phyloP scores from a whole-genome alignment of 495 filamentous ascomycete species.

The Astrothelium macrocarpum region DNA sequence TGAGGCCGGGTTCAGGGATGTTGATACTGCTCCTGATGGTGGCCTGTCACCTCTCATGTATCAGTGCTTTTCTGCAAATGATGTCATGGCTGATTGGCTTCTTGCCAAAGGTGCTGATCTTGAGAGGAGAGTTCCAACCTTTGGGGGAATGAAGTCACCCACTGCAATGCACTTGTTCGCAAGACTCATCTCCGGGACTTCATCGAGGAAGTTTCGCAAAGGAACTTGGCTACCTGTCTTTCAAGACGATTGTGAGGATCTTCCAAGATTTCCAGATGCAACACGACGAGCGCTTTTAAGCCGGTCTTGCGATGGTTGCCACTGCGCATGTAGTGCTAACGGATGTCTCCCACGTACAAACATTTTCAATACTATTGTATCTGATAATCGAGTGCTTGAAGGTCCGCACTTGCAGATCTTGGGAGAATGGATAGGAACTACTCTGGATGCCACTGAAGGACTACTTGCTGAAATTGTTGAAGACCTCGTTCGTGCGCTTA shows the following conservation, averaged over 20 bases:
- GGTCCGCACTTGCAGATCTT: background rate
- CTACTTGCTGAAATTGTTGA: background rate
- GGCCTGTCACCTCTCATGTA: slow-evolving; percentile 1
- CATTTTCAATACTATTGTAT: background rate
- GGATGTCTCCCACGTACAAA: background rate
- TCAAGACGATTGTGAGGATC: background rate
- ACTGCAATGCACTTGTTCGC: slow-evolving; percentile 2
- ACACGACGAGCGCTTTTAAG: background rate
- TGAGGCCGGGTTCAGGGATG: background rate
- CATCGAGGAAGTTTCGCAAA: background rate
- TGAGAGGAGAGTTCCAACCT: background rate
- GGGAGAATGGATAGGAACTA: background rate
- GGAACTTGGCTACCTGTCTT: background rate
- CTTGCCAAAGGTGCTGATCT: background rate
- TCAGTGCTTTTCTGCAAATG: background rate
- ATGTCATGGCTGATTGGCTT: slow-evolving; percentile 1
- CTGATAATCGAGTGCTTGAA: background rate
- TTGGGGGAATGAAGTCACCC: background rate
- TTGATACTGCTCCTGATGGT: slow-evolving; percentile 1
- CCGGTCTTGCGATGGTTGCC: background rate
- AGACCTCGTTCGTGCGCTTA: background rate
- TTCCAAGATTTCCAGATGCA: slow-evolving; percentile 1
- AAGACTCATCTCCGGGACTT: background rate
- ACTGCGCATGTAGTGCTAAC: background rate
- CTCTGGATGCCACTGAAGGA: background rate